Evolutionary conservation across 2,329 filamentous ascomycete genomes (phyloP), one percentile per base, ranked within the genome.

Genomic region (Elsinoe arachidis): DNA sequence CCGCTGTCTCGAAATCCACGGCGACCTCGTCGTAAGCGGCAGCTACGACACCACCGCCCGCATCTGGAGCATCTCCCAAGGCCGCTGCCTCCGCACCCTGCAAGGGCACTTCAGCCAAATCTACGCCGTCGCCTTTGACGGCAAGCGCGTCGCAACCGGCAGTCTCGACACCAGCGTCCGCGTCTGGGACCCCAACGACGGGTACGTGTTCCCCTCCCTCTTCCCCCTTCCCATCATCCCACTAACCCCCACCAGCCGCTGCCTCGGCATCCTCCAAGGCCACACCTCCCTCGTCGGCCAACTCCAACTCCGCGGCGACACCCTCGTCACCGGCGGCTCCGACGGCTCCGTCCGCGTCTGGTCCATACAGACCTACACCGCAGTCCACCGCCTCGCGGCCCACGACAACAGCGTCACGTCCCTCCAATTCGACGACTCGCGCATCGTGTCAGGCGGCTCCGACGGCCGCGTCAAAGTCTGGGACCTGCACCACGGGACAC

Each of bases 381-480:
- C 93, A 0, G 96, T 99, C 60, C 93, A 99, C 74, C 84, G 93
- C 46, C 79, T 99, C 54, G 93, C 93, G 39, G 93, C 93, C 2
- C 93, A 99, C 70, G 93, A 99, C 72, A 99, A 99, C 72, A 96
- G 91, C 69, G 93, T 99, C 55, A 99, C 93, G 1, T 96, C 90
- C 71, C 76, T 99, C 63, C 93, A 99, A 68, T 99, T 99, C 69
- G 93, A 99, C 67, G 91, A 96, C 68, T 91, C 87, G 21, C 83
- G 93, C 57, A 93, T 99, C 60, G 91, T 99, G 58, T 96, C 90
- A 68, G 93, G 93, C 64, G 95, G 93, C 52, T 95, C 89, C 66
- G 93, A 99, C 72, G 93, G 93, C n/a, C 82, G 93, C 55, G 93
- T 99, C 63, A 99, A 97, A 73, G 91, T 99, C 56, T 99, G 93